Percentiles rank a stretch among this genome's conserved stretches.
Conservation (phyloP, 495 filamentous ascomycete species). For the Trichoderma erinaceum region DNA sequence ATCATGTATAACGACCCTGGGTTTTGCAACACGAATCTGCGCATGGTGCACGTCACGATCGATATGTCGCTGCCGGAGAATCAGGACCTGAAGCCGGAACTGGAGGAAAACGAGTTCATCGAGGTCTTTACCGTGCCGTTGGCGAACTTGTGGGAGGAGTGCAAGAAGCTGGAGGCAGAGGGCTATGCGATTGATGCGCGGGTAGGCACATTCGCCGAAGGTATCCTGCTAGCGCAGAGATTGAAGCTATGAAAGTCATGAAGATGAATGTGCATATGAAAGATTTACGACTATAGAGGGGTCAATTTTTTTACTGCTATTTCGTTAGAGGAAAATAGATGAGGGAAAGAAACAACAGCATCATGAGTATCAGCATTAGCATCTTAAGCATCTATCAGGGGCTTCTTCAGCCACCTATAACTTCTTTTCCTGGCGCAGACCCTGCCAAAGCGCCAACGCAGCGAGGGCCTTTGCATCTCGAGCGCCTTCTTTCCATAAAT, state of each 20-base stretch:
- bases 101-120: constrained; percentile 89
- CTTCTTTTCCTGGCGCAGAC: constrained; percentile 54
- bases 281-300: not conserved
- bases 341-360: not conserved
- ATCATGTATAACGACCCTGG: constrained; percentile 80
- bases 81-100: constrained; percentile 57
- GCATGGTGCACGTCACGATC: constrained; percentile 74
- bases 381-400: not conserved
- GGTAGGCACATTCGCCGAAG: constrained; percentile 77
- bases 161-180: constrained; percentile 60
- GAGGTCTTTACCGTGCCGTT: constrained; percentile 73
- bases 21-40: constrained; percentile 84
- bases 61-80: constrained; percentile 69
- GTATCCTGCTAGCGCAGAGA: constrained; percentile 69
- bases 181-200: constrained; percentile 84
- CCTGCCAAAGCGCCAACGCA: constrained; percentile 71
- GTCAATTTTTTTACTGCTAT: no score
- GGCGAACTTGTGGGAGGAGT: constrained; percentile 57
- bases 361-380: no score
- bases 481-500: constrained; percentile 70
- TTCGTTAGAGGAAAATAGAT: no score
- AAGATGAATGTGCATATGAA: constrained; percentile 1
- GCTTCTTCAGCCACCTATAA: not conserved
- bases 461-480: constrained; percentile 76
- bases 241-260: constrained; percentile 31